Conservation (phyloP, 768 basidiomycete genomes). For the Rhizopogon vesiculosus region DNA sequence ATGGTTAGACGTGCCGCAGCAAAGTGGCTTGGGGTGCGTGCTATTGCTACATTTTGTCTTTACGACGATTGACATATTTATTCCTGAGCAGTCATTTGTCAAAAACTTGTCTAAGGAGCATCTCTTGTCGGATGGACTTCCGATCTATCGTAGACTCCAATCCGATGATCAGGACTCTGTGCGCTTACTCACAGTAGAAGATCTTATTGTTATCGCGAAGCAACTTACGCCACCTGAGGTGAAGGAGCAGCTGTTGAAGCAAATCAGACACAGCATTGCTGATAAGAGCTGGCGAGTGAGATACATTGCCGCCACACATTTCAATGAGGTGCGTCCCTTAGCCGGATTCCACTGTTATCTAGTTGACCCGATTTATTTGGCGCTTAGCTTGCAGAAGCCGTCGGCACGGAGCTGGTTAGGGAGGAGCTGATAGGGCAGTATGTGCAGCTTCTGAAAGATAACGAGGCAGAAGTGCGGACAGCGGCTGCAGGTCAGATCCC, state of each 20-base stretch:
- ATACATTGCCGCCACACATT: slow-evolving; percentile 98
- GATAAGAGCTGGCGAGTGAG: slow-evolving; percentile 99
- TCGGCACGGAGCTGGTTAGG: slow-evolving; percentile 84
- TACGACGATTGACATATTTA: slow-evolving; percentile 9
- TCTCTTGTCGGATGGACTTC: slow-evolving; percentile 81
- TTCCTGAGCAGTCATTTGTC: slow-evolving; percentile 57
- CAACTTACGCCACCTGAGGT: slow-evolving; percentile 84
- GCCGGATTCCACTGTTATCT: background rate
- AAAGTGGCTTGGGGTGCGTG: slow-evolving; percentile 89
- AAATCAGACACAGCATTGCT: slow-evolving; percentile 81
- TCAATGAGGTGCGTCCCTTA: slow-evolving; percentile 70
- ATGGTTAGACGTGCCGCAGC: slow-evolving; percentile 98
- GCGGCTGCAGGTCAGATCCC: slow-evolving; percentile 96
- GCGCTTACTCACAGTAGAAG: slow-evolving; percentile 90
- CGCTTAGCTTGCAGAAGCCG: slow-evolving; percentile 79
- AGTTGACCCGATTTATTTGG: background rate
- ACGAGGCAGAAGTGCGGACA: slow-evolving; percentile 97
- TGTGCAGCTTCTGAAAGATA: slow-evolving; percentile 92
- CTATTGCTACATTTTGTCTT: background rate
- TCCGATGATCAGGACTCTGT: slow-evolving; percentile 98
- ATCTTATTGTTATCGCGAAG: slow-evolving; percentile 88
- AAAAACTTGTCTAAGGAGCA: slow-evolving; percentile 76
- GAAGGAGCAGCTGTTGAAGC: slow-evolving; percentile 82
- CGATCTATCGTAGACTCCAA: slow-evolving; percentile 91
- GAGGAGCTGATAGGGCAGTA: slow-evolving; percentile 94